Evolutionary conservation across 2,329 filamentous ascomycete species (phyloP).

Genomic region (Fonsecaea pedrosoi): DNA sequence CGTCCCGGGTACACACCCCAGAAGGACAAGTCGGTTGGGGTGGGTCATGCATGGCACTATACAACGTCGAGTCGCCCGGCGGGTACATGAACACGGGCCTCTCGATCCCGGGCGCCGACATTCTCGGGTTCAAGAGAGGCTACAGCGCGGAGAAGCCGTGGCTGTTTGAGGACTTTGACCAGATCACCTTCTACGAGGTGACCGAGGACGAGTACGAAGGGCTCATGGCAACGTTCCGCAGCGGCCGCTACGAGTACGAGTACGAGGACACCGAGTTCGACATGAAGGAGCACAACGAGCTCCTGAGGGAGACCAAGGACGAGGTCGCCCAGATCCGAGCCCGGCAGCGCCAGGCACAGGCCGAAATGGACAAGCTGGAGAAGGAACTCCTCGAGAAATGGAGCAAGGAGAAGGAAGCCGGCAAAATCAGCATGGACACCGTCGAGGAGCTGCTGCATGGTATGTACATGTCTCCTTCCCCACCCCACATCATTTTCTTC

Average conservation of each 20-base stretch:
- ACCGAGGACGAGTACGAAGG: conserved; percentile 59
- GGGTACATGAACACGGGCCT: conserved; percentile 63
- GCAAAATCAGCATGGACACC: conserved; percentile 57
- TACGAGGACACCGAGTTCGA: conserved; percentile 60
- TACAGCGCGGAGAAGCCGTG: conserved; percentile 58
- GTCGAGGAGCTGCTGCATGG: conserved; percentile 58
- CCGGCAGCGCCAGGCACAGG: conserved; percentile 57
- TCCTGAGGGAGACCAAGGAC: conserved; percentile 54
- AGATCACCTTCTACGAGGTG: conserved; percentile 63
- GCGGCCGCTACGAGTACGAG: conserved; percentile 60
- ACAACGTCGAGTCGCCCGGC: conserved; percentile 64
- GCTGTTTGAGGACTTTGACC: conserved; percentile 65
- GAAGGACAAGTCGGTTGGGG: conserved; percentile 64
- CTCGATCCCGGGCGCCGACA: conserved; percentile 62
- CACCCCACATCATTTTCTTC: background rate
- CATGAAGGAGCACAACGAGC: conserved; percentile 61
- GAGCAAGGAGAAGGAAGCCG: conserved; percentile 54
- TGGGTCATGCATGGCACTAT: conserved; percentile 61
- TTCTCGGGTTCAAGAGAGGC: conserved; percentile 59
- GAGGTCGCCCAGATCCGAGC: conserved; percentile 57
- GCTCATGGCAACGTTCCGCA: conserved; percentile 56
- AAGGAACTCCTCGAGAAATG: conserved; percentile 47
- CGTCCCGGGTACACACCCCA: conserved; percentile 62
- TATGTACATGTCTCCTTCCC: conserved; percentile 37
- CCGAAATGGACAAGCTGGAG: conserved; percentile 50